Conservation (phyloP, 306 rosid genomes). For the Prunus mira region DNA sequence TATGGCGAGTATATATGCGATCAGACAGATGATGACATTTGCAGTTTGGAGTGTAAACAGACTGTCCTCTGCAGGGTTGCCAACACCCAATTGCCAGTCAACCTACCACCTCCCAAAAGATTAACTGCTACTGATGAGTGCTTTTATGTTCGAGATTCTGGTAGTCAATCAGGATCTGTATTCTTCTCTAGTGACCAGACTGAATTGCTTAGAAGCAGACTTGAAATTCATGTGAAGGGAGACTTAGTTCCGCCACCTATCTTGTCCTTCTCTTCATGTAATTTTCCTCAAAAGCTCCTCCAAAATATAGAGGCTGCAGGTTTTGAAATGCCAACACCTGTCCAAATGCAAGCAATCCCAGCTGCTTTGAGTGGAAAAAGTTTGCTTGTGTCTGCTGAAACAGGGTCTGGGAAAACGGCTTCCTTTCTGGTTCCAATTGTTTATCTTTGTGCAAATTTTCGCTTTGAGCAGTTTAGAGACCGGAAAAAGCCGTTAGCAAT, state of each 20-base stretch:
- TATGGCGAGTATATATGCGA: conserved; percentile 83
- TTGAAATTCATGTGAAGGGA: conserved; percentile 63
- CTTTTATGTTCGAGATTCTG: conserved; percentile 59
- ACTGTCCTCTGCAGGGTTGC: conserved; percentile 39
- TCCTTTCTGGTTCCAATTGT: conserved; percentile 71
- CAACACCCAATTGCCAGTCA: conserved; percentile 19
- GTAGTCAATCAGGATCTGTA: conserved; percentile 22
- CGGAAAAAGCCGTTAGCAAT: conserved; percentile 61
- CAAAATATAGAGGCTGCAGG: conserved; percentile 74
- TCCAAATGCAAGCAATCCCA: conserved; percentile 93
- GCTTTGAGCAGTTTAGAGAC: conserved; percentile 25
- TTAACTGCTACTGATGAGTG: conserved; percentile 68
- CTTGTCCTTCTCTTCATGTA: conserved; percentile 53
- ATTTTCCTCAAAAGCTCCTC: conserved; percentile 63
- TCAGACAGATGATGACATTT: conserved; percentile 76
- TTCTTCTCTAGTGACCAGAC: conserved; percentile 37
- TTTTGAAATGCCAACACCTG: conserved; percentile 78
- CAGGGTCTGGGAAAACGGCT: conserved; percentile 83
- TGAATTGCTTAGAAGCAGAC: conserved; percentile 53
- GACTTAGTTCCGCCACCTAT: conserved; percentile 49
- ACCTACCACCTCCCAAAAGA: conserved; percentile 29
- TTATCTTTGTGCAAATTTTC: conserved; percentile 46
- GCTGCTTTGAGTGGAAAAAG: conserved; percentile 63
- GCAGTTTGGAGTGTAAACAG: conserved; percentile 85
- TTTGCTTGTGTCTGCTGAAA: conserved; percentile 73